Conservation (phyloP, 2,329 filamentous ascomycete species). For the Tolypocladium sp. region DNA sequence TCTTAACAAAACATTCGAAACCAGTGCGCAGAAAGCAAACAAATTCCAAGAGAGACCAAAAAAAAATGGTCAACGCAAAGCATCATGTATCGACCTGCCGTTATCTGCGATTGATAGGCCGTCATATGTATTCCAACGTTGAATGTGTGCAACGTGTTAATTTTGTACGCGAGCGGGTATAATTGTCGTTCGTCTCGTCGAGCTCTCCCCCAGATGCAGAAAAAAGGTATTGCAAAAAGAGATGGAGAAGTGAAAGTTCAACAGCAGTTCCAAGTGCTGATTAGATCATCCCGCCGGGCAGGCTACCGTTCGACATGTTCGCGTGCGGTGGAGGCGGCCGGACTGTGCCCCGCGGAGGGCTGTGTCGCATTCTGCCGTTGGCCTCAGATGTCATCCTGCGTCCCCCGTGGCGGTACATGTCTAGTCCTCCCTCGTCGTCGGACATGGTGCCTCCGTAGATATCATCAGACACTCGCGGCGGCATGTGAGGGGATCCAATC, state of each 20-base stretch:
- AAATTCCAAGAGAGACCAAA: slow-evolving; percentile 5
- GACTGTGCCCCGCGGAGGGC: slow-evolving; percentile 13
- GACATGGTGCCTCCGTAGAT: slow-evolving; percentile 11
- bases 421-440: slow-evolving; percentile 30
- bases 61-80: not conserved
- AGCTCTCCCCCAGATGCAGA: not conserved
- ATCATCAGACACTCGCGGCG: not conserved
- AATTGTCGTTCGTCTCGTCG: slow-evolving; percentile 1
- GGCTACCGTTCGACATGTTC: slow-evolving; percentile 17
- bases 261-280: not conserved
- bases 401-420: slow-evolving; percentile 26
- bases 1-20: not conserved
- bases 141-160: not conserved
- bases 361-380: slow-evolving; percentile 19
- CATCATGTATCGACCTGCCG: not conserved
- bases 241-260: not conserved
- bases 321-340: slow-evolving; percentile 16
- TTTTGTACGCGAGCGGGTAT: not conserved
- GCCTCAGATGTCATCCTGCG: slow-evolving; percentile 35
- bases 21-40: not conserved
- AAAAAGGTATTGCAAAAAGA: not conserved
- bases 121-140: slow-evolving; percentile 5
- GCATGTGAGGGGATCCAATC: slow-evolving; percentile 9
- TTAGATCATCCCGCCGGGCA: slow-evolving; percentile 38
- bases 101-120: not conserved